Conservation (phyloP, 495 filamentous ascomycete species). For the Neurospora cerealis region DNA sequence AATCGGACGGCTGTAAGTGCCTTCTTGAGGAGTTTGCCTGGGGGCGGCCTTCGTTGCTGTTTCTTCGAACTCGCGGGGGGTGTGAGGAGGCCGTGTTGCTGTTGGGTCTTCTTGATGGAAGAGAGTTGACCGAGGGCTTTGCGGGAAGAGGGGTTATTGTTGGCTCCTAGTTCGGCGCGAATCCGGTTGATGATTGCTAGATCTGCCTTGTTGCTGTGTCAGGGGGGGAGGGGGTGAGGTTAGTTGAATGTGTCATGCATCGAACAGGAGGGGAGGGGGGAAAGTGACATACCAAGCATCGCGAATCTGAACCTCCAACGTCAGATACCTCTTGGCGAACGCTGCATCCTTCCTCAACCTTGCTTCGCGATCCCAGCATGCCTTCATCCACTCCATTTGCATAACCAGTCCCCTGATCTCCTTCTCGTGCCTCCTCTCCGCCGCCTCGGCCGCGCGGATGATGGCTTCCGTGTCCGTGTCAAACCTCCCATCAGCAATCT, state of each 20-base stretch:
- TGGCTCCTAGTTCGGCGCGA: constrained; percentile 25
- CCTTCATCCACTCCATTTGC: constrained; percentile 83
- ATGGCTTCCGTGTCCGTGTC: constrained; percentile 27
- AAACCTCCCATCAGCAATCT: constrained; percentile 6
- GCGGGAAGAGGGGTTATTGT: constrained; percentile 20
- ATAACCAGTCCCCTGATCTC: constrained; percentile 77
- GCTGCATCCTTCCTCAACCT: constrained; percentile 65
- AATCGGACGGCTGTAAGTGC: constrained; percentile 28
- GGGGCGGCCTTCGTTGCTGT: not conserved
- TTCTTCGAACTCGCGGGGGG: constrained; percentile 5
- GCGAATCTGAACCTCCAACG: constrained; percentile 72
- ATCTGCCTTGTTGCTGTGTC: constrained; percentile 77
- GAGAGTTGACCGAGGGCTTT: constrained; percentile 13
- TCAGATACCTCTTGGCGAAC: constrained; percentile 66
- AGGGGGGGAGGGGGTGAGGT: not conserved
- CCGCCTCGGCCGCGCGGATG: constrained; percentile 39
- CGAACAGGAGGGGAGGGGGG: constrained; percentile 2
- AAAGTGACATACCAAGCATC: constrained; percentile 68
- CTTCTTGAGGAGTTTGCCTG: constrained; percentile 12
- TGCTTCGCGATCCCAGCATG: constrained; percentile 66
- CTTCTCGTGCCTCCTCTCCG: constrained; percentile 56
- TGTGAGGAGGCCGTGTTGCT: not conserved
- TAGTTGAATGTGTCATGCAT: not conserved
- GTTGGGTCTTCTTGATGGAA: not conserved
- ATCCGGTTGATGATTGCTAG: constrained; percentile 74